Conservation (phyloP, 345 rosid species). For the Murraya koenigii region DNA sequence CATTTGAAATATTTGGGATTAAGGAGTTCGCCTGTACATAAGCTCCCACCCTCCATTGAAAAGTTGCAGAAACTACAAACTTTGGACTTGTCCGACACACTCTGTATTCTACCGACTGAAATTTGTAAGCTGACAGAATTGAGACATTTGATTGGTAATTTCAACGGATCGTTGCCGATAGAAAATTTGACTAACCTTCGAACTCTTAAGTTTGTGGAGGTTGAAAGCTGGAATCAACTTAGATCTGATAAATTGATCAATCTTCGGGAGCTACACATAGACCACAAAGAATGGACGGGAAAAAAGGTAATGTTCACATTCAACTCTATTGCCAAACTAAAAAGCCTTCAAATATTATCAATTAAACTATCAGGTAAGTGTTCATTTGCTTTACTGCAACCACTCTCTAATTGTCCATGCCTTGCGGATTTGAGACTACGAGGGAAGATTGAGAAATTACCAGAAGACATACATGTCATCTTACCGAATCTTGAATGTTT, state of each 20-base stretch:
- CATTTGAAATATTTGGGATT: background rate
- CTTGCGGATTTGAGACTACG: background rate
- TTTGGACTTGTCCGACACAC: background rate
- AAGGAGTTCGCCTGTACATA: background rate
- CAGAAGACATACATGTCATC: background rate
- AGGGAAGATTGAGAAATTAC: background rate
- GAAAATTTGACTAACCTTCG: background rate
- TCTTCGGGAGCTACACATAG: background rate
- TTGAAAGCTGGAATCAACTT: background rate
- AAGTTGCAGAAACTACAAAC: conserved; percentile 2
- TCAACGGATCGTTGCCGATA: background rate
- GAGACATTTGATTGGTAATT: background rate
- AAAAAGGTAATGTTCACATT: background rate
- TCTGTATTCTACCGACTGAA: background rate
- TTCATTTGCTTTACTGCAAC: background rate
- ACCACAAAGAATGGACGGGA: no score
- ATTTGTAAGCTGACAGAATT: background rate
- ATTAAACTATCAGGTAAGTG: background rate
- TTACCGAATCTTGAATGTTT: background rate
- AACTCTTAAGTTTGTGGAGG: background rate
- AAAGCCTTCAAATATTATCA: background rate
- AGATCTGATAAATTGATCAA: background rate
- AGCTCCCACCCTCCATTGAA: background rate
- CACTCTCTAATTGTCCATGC: background rate
- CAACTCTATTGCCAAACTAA: background rate